Base-by-base conservation (phyloP, 1,284 basidiomycete species). In the Chalciporus sp. region DNA sequence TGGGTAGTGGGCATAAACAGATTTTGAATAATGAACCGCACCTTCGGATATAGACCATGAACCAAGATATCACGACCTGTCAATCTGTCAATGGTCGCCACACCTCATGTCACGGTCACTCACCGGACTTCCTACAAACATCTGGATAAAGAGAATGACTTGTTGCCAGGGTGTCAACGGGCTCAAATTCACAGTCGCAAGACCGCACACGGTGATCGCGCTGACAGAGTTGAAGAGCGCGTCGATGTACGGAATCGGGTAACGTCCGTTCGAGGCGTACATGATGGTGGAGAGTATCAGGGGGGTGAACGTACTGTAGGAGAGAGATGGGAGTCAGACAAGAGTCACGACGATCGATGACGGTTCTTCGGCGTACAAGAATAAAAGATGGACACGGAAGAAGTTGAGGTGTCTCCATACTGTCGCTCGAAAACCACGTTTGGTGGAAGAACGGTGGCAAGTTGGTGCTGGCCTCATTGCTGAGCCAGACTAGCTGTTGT, bases 121-220 rank as follows among this genome's bases (percentile, higher is more conserved):
- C 59, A 90, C 87, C 35, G 86, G 87, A 59, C 78, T 88, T 7
- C 89, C 89, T 27, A 88, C 61, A 59, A 81, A 84, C 86, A 90
- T 88, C 65, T 84, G 83, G 19, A 88, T 64, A 68, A 89, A 88
- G 48, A 94, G 64, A 20, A 94, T 76, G 16, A 74, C 75, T 74
- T 94, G 92, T 66, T 94, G 92, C 75, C 85, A 90, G 44, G 74
- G 72, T 1, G 90, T 94, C 62, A 91, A 72, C 42, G 76, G 74
- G 65, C 87, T 91, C 62, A 94, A 70, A 68, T 94, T 84, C 60
- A 92, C 75, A 6, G 90, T 86, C 41, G 81, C 78, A 26, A 94
- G 76, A 12, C 92, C 91, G 61, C 88, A 91, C 54, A 92, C 87
- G 4, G 86, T 85, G 76, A 92, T 85, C 9, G 89, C 84, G 68